These are phyloP conservation scores for Malus sieversii DNA, from an alignment of 306 rosid genomes.

Conservation along the genomic window DNA sequence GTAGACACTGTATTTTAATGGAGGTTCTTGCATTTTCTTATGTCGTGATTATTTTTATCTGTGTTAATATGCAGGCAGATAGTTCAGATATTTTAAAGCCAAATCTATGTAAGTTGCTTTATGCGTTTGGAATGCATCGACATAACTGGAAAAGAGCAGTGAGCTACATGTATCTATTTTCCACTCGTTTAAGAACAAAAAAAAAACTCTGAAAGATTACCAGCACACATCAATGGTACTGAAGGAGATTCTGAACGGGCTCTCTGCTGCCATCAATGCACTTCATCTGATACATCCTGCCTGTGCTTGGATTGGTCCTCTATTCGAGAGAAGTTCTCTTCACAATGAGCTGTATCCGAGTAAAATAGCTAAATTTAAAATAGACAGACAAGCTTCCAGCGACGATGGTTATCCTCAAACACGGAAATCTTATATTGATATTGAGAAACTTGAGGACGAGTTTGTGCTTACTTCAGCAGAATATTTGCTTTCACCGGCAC, in stretches of 20 bases:
- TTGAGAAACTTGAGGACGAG: too few species aligned
- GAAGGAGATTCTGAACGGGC: slow-evolving; percentile 75
- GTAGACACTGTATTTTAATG: slow-evolving; percentile 14
- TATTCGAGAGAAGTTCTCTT: neutral
- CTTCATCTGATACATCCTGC: slow-evolving; percentile 84
- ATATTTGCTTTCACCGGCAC: too few species aligned
- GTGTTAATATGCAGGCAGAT: too few species aligned
- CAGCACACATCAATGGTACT: slow-evolving; percentile 45
- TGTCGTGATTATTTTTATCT: neutral
- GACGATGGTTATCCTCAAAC: too few species aligned
- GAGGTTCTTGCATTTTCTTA: neutral
- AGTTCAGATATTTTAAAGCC: too few species aligned
- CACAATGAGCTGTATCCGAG: too few species aligned
- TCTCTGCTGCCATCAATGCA: slow-evolving; percentile 78
- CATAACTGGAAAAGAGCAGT: slow-evolving; percentile 93
- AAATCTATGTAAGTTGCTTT: neutral
- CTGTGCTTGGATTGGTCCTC: slow-evolving; percentile 75
- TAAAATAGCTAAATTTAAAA: too few species aligned
- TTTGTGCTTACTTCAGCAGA: too few species aligned
- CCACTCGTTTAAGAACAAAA: slow-evolving; percentile 61
- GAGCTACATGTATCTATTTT: slow-evolving; percentile 63
- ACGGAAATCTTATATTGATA: too few species aligned
- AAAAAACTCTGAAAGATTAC: slow-evolving; percentile 42
- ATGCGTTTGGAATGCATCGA: slow-evolving; percentile 77
- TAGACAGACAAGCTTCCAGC: too few species aligned